These are phyloP conservation scores for Cercospora citrullina DNA, from an alignment of 2,329 filamentous ascomycete genomes.

Conservation along the genomic window DNA sequence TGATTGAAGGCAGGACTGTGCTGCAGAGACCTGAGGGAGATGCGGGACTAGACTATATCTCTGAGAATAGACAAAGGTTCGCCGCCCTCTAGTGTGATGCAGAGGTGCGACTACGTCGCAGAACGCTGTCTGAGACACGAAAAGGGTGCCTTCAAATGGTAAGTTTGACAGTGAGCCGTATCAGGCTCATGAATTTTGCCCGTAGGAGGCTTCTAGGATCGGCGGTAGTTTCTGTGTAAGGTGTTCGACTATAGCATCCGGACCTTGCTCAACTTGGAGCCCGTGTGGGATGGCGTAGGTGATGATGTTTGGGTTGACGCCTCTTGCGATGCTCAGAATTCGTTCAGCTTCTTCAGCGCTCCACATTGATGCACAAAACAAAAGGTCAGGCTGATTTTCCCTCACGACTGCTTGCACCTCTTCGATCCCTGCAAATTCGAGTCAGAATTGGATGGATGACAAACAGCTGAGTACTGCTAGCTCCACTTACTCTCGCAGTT, in stretches of 20 bases:
- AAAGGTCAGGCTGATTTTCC: slow-evolving; percentile 51
- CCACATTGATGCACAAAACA: slow-evolving; percentile 64
- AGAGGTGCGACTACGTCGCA: not conserved
- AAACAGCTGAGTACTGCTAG: too few species aligned
- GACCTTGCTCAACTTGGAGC: slow-evolving; percentile 55
- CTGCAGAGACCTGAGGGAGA: not conserved
- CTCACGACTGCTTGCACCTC: slow-evolving; percentile 56
- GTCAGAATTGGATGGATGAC: not conserved
- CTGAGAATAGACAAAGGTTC: too few species aligned
- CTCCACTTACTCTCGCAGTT: slow-evolving; percentile 59
- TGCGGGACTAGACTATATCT: not conserved
- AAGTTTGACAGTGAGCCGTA: not conserved
- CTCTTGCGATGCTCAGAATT: slow-evolving; percentile 50
- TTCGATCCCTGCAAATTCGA: slow-evolving; percentile 17
- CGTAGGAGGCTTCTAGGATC: not conserved
- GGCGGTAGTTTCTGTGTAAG: slow-evolving; percentile 31
- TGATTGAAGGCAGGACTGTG: not conserved
- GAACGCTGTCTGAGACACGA: not conserved
- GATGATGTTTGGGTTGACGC: slow-evolving; percentile 51
- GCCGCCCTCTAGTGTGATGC: too few species aligned
- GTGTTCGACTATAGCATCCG: slow-evolving; percentile 58
- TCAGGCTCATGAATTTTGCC: not conserved
- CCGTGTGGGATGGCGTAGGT: slow-evolving; percentile 57
- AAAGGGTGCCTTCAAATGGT: not conserved
- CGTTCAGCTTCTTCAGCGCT: slow-evolving; percentile 50